Evolutionary conservation across 225 moss, liverwort and hornwort species (phyloP).

Genomic region (Bryum argenteum): DNA sequence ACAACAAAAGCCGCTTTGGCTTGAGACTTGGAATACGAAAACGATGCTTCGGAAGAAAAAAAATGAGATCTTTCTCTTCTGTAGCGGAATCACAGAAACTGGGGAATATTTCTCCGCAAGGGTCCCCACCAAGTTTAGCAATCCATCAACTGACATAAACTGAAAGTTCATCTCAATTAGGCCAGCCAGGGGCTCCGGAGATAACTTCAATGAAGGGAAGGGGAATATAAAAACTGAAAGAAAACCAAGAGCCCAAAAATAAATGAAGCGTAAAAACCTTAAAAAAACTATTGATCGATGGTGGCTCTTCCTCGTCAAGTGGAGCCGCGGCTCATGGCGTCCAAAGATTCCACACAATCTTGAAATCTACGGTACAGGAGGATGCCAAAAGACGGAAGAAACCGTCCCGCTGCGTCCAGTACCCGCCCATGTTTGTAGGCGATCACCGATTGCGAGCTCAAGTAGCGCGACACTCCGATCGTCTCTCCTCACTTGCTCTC

Average conservation of each 20-base stretch:
- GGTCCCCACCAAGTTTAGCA: not conserved
- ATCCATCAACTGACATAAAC: slow-evolving; percentile 10
- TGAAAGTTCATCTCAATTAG: not conserved
- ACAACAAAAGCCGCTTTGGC: not conserved
- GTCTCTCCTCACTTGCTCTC: slow-evolving; percentile 4
- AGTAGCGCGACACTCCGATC: not conserved
- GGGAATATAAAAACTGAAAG: not conserved
- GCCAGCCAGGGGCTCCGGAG: not conserved
- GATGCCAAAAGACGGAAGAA: not conserved
- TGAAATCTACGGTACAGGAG: not conserved
- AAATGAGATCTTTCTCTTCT: not conserved
- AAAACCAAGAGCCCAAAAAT: not conserved
- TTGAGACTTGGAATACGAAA: not conserved
- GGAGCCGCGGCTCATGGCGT: slow-evolving; percentile 12
- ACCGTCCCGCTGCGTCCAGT: not conserved
- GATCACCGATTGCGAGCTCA: slow-evolving; percentile 2
- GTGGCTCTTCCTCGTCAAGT: slow-evolving; percentile 18
- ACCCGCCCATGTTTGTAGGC: slow-evolving; percentile 8
- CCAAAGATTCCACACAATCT: not conserved
- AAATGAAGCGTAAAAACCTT: not conserved
- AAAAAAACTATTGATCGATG: not conserved
- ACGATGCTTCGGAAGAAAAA: not conserved
- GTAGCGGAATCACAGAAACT: slow-evolving; percentile 6
- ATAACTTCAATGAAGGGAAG: not conserved
- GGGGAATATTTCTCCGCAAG: not conserved